Conservation (phyloP, 768 basidiomycete species). For the Trametes coccinea region DNA sequence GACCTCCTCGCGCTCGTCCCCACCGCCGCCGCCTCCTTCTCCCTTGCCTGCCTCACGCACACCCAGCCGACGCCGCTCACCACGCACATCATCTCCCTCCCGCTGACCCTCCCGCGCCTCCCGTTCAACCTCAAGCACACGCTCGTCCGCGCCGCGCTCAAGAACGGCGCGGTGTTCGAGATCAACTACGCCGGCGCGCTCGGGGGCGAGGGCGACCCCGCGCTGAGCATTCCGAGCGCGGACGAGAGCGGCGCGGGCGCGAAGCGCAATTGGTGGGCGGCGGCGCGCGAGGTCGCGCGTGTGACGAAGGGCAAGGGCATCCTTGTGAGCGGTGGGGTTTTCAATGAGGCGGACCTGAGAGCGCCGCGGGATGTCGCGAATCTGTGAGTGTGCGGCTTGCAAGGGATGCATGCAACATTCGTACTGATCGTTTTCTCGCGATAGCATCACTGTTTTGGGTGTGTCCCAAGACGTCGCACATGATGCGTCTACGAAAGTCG, state of each 20-base stretch:
- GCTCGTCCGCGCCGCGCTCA: slow-evolving; percentile 74
- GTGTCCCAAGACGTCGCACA: slow-evolving; percentile 69
- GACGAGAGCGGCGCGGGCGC: slow-evolving; percentile 54
- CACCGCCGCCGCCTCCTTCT: slow-evolving; percentile 70
- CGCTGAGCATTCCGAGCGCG: slow-evolving; percentile 45
- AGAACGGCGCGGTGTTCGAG: slow-evolving; percentile 83
- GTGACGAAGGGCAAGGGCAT: slow-evolving; percentile 81
- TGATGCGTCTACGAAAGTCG: slow-evolving; percentile 55
- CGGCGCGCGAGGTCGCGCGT: slow-evolving; percentile 71
- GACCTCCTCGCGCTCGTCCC: slow-evolving; percentile 79
- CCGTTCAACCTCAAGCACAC: slow-evolving; percentile 85
- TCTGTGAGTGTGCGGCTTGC: slow-evolving; percentile 48
- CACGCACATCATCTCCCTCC: slow-evolving; percentile 78
- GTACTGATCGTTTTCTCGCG: too few relatives aligned
- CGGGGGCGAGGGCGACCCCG: slow-evolving; percentile 56
- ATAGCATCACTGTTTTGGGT: slow-evolving; percentile 66
- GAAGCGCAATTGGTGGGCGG: slow-evolving; percentile 85
- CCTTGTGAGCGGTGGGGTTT: slow-evolving; percentile 68
- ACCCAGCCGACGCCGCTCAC: slow-evolving; percentile 74
- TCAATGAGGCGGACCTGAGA: slow-evolving; percentile 61
- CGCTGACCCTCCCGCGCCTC: slow-evolving; percentile 73
- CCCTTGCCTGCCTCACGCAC: slow-evolving; percentile 82
- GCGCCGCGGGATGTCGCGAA: slow-evolving; percentile 76
- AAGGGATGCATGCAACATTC: too few relatives aligned
- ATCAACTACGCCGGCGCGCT: slow-evolving; percentile 76